Percentiles rank a stretch among this genome's conserved stretches.
Evolutionary conservation across 148 eudicot genomes (phyloP).

Genomic region (Polygonum maritimum): DNA sequence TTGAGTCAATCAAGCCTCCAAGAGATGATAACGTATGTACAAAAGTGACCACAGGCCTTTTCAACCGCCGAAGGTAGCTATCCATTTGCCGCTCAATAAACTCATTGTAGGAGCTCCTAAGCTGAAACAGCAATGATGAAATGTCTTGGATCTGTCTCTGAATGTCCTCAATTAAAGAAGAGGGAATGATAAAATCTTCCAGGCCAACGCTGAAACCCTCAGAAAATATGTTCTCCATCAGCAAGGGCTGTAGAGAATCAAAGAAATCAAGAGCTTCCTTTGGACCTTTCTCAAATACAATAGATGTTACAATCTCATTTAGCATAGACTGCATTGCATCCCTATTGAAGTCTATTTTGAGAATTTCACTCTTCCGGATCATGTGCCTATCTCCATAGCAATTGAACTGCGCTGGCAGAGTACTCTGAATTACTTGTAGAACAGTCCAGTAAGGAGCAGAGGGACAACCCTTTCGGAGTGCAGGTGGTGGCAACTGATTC

Average conservation of each 20-base stretch:
- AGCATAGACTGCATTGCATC: slow-evolving; percentile 46
- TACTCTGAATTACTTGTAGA: slow-evolving; percentile 56
- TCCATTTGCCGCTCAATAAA: slow-evolving; percentile 59
- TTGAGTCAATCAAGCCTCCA: slow-evolving; percentile 66
- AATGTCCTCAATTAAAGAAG: slow-evolving; percentile 25
- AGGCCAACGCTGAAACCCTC: slow-evolving; percentile 79
- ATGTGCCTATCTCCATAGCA: slow-evolving; percentile 48
- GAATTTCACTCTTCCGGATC: slow-evolving; percentile 43
- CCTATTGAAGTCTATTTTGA: slow-evolving; percentile 44
- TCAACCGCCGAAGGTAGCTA: slow-evolving; percentile 33
- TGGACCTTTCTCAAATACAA: slow-evolving; percentile 66
- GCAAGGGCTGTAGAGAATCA: slow-evolving; percentile 64
- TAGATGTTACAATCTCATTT: slow-evolving; percentile 54
- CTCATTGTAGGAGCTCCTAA: slow-evolving; percentile 50
- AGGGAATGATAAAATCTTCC: slow-evolving; percentile 49
- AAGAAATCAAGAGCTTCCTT: slow-evolving; percentile 56
- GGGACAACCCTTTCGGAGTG: slow-evolving; percentile 33
- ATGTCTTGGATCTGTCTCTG: slow-evolving; percentile 40
- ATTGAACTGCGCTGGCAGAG: slow-evolving; percentile 51
- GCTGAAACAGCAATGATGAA: slow-evolving; percentile 38
- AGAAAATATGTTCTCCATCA: slow-evolving; percentile 65
- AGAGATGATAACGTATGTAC: slow-evolving; percentile 50
- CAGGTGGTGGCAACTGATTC: slow-evolving; percentile 38
- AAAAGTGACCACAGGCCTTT: slow-evolving; percentile 45
- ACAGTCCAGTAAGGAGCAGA: slow-evolving; percentile 71